These are phyloP conservation scores for Phytophthora megakarya DNA, from an alignment of 352 stramenopile genomes.

Conservation along the genomic window DNA sequence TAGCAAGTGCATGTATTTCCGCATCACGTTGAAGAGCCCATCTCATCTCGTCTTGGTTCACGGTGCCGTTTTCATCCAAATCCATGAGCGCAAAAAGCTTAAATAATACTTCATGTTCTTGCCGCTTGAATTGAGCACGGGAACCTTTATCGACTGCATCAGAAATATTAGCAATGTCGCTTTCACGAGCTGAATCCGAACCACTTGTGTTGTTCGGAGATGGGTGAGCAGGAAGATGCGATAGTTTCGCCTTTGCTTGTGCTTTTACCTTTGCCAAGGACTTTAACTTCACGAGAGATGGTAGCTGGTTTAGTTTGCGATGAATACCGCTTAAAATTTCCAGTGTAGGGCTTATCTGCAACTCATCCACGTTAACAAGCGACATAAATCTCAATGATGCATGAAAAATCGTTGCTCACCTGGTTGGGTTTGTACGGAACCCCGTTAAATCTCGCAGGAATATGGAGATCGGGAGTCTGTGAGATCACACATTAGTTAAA, in stretches of 20 bases:
- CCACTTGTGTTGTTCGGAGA: slow-evolving; percentile 18
- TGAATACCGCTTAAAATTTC: slow-evolving; percentile 59
- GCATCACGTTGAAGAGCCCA: slow-evolving; percentile 70
- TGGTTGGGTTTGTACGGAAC: slow-evolving; percentile 64
- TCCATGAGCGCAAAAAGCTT: slow-evolving; percentile 72
- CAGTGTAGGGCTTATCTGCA: slow-evolving; percentile 48
- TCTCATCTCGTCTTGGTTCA: slow-evolving; percentile 66
- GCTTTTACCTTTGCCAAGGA: slow-evolving; percentile 19
- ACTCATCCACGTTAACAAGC: no score
- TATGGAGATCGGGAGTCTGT: slow-evolving; percentile 54
- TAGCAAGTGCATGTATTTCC: slow-evolving; percentile 56
- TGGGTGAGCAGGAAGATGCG: not conserved
- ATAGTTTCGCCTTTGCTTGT: slow-evolving; percentile 10
- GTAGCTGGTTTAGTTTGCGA: slow-evolving; percentile 55
- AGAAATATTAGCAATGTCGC: slow-evolving; percentile 7
- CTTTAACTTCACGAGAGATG: slow-evolving; percentile 39
- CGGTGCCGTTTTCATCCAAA: slow-evolving; percentile 59
- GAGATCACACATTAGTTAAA: not conserved
- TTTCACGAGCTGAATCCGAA: slow-evolving; percentile 16
- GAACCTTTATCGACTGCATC: not conserved
- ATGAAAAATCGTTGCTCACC: slow-evolving; percentile 28
- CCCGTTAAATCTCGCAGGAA: slow-evolving; percentile 67
- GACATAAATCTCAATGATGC: no score
- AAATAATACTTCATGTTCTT: slow-evolving; percentile 44
- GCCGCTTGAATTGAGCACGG: slow-evolving; percentile 35